Evolutionary conservation across 2,329 filamentous ascomycete species (phyloP).

Genomic region (Penicillium sp.): DNA sequence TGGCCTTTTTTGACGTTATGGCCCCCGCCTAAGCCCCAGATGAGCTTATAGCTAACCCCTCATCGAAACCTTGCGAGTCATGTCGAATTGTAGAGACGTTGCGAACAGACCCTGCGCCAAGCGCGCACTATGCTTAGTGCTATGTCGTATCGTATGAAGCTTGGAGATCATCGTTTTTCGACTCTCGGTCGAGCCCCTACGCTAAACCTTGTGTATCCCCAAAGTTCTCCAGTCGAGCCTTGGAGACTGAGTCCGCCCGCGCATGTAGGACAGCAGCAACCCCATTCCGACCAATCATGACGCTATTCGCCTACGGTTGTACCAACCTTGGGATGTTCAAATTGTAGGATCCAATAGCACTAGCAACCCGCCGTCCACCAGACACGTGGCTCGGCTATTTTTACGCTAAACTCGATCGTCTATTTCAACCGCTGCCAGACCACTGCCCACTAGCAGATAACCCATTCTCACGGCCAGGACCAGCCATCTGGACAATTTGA

Average conservation of each 20-base stretch:
- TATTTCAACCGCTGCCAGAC: neutral
- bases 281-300: neutral
- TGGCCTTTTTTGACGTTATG: no score
- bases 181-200: neutral
- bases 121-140: neutral
- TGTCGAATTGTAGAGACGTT: neutral
- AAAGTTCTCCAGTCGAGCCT: neutral
- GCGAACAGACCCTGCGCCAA: neutral
- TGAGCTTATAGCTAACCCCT: no score
- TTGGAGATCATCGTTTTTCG: neutral
- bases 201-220: neutral
- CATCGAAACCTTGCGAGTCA: neutral
- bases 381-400: neutral
- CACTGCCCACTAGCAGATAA: neutral
- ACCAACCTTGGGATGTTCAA: no score
- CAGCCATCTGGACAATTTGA: neutral
- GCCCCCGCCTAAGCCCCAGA: no score
- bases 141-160: no score
- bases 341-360: neutral
- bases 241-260: neutral
- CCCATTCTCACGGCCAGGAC: neutral
- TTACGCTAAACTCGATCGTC: neutral
- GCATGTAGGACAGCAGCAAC: neutral
- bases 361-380: neutral
- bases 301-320: neutral